phyloP scores from a whole-genome alignment of 768 basidiomycete species.

The Podaxis mareebaensis region DNA sequence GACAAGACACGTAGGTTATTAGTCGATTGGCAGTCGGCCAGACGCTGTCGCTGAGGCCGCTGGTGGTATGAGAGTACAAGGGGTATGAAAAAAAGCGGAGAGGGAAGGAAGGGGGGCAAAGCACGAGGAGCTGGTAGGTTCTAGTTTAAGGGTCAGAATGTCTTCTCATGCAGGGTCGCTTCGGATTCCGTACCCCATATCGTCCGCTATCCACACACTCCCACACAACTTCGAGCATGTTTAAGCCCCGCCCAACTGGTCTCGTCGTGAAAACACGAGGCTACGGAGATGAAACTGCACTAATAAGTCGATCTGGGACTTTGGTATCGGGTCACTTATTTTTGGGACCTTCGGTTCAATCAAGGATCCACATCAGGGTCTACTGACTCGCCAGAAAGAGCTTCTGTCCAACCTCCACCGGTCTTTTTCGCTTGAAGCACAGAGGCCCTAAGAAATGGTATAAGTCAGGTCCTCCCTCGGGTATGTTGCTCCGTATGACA shows the following conservation, averaged over 20 bases:
- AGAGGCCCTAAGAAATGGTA: background rate
- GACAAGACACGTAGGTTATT: background rate
- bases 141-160: constrained; percentile 16
- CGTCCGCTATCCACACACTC: background rate
- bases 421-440: background rate
- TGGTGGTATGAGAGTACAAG: constrained; percentile 4
- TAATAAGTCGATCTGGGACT: constrained; percentile 9
- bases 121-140: background rate
- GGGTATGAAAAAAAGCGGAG: background rate
- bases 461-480: too few species aligned
- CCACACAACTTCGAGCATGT: background rate
- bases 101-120: background rate
- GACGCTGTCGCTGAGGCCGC: background rate
- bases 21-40: background rate
- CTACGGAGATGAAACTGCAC: constrained; percentile 8
- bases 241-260: background rate
- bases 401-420: background rate
- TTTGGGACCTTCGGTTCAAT: constrained; percentile 1
- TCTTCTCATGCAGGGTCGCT: constrained; percentile 14
- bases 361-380: background rate
- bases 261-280: constrained; percentile 13
- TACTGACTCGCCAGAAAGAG: background rate
- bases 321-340: background rate
- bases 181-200: constrained; percentile 7
- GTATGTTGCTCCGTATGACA: too few species aligned